Percentiles rank a stretch among this genome's conserved stretches.
Evolutionary conservation across 129 eudicot species (phyloP).

Genomic region (Saposhnikovia divaricata): DNA sequence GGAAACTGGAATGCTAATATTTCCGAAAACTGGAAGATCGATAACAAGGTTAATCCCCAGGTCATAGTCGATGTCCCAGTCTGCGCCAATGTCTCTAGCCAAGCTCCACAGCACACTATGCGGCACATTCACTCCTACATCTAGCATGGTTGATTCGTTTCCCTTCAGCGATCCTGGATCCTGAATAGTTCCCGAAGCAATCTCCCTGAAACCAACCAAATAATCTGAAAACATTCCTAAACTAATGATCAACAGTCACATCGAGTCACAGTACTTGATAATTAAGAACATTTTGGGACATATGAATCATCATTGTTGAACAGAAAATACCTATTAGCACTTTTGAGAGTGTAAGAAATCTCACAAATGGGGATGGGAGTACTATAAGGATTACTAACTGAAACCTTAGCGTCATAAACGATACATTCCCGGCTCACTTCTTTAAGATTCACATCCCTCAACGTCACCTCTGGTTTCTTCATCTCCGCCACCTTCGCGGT

Average conservation of each 20-base stretch:
- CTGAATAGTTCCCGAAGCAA: slow-evolving; percentile 63
- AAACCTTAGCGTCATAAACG: slow-evolving; percentile 54
- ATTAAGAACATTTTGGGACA: no score
- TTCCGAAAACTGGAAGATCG: slow-evolving; percentile 76
- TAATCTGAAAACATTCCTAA: neutral
- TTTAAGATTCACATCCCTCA: slow-evolving; percentile 62
- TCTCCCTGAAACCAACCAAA: slow-evolving; percentile 32
- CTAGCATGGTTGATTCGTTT: slow-evolving; percentile 45
- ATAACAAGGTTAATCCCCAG: slow-evolving; percentile 30
- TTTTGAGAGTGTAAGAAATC: slow-evolving; percentile 61
- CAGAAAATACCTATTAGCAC: slow-evolving; percentile 41
- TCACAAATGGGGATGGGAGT: slow-evolving; percentile 59
- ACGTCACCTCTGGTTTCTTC: slow-evolving; percentile 58
- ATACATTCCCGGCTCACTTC: slow-evolving; percentile 40
- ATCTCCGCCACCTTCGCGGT: slow-evolving; percentile 53
- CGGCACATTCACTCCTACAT: slow-evolving; percentile 58
- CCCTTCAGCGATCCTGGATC: slow-evolving; percentile 86
- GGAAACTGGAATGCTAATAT: slow-evolving; percentile 49
- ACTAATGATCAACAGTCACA: neutral
- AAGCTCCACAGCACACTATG: slow-evolving; percentile 61
- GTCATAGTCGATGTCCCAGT: slow-evolving; percentile 85
- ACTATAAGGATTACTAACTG: slow-evolving; percentile 58
- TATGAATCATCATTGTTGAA: no score
- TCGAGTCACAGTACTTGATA: no score
- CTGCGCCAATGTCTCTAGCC: slow-evolving; percentile 54